Conservation (phyloP, 1,284 basidiomycete species). For the Ganoderma multipileum region DNA sequence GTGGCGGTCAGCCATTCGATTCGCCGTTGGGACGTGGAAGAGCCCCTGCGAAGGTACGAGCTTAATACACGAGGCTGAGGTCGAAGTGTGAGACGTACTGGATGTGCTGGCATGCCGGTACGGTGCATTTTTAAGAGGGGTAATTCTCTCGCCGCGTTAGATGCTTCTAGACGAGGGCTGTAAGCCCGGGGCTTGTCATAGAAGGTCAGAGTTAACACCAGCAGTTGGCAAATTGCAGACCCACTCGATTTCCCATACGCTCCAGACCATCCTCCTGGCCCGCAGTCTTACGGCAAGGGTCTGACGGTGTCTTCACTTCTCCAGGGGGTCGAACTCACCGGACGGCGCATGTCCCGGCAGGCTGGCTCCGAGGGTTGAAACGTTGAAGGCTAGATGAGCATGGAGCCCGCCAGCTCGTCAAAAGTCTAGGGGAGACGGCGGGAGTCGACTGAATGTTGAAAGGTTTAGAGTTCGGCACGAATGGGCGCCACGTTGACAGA, state of each 20-base stretch:
- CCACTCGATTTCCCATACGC: background rate
- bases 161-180: background rate
- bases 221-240: background rate
- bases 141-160: background rate
- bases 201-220: background rate
- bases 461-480: slow-evolving; percentile 2
- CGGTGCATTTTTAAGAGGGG: background rate
- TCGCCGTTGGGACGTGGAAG: background rate
- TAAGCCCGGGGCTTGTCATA: background rate
- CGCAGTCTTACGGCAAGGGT: background rate
- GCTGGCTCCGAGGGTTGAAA: background rate
- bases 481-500: slow-evolving; percentile 7
- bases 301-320: background rate
- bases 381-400: background rate
- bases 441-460: background rate
- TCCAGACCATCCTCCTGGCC: background rate
- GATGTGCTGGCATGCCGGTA: background rate
- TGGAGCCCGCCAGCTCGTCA: background rate
- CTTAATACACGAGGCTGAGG: slow-evolving; percentile 2
- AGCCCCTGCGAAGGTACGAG: background rate
- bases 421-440: background rate
- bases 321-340: background rate
- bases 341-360: background rate
- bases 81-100: background rate
- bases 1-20: background rate